A percentile compares a stretch with the other conserved stretches of the same genome.
These are phyloP conservation scores for Chlamydomonas applanata DNA, from an alignment of 139 green algal genomes.

Conservation along the genomic window DNA sequence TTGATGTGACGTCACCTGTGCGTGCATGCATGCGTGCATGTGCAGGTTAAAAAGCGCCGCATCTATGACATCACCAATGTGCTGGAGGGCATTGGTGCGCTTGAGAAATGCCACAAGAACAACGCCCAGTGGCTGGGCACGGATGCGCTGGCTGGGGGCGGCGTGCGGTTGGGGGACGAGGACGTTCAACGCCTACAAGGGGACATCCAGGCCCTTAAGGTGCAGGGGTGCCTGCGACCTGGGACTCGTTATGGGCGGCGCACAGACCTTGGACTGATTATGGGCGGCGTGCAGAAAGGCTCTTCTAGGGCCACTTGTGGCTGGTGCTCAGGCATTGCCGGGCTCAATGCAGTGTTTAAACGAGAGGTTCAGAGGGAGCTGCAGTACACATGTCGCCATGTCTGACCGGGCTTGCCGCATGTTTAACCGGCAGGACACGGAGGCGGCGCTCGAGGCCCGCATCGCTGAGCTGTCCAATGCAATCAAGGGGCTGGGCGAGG, in stretches of 20 bases:
- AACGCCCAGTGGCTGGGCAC: slow-evolving; percentile 46
- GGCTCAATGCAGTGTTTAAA: too few relatives aligned
- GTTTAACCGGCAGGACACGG: slow-evolving; percentile 36
- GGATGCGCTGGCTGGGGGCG: not conserved
- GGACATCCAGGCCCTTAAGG: slow-evolving; percentile 22
- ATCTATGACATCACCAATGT: slow-evolving; percentile 99
- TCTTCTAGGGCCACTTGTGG: too few relatives aligned
- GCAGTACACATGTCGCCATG: too few relatives aligned
- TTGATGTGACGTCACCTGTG: not conserved
- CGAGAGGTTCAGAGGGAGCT: too few relatives aligned
- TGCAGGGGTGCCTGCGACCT: not conserved
- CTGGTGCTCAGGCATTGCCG: too few relatives aligned
- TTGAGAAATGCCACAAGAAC: slow-evolving; percentile 92
- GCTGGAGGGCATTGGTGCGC: slow-evolving; percentile 92
- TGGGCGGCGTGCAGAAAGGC: too few relatives aligned
- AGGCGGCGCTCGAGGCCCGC: slow-evolving; percentile 49
- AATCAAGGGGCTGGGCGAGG: slow-evolving; percentile 34
- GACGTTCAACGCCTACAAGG: not conserved
- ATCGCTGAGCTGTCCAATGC: slow-evolving; percentile 39
- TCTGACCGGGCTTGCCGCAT: too few relatives aligned
- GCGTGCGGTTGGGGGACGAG: not conserved
- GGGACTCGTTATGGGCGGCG: not conserved
- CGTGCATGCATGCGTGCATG: not conserved
- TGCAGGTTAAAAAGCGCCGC: slow-evolving; percentile 90
- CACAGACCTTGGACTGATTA: too few relatives aligned